Evolutionary conservation across 1,284 basidiomycete species (phyloP), one percentile per base, ranked within the genome.

Genomic region (Xerocomus nothofagi): DNA sequence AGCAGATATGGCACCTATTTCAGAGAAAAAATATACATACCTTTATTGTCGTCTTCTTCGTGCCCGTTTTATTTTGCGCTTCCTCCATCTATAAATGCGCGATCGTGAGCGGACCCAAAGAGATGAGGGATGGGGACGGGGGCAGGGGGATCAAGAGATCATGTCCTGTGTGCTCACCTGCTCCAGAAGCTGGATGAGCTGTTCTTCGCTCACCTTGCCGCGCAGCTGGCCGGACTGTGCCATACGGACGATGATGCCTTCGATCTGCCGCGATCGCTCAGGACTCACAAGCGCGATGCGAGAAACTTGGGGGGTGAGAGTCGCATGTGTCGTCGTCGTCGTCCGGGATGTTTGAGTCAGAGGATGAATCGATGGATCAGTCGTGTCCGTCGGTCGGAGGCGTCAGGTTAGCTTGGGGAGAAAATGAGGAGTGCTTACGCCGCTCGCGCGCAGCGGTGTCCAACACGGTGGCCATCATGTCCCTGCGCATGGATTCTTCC

Each of bases 211-310:
- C 37, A 99, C 88, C 47, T 88, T 79, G 11, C 89, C 88, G 47
- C 88, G 79, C 40, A 98, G 73, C 69, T 98, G 94, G n/a, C 95
- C 94, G 2, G 82, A 79, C 70, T 95, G 92, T 7, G 90, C 94
- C 92, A 98, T 95, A 36, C 91, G 81, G 31, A 94, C 66, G 37
- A 99, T 75, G 49, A 97, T 82, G 12, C 78, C 79, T 70, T 97
- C 91, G 57, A 98, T 93, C 67, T 94, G 86, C 49, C 80, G 76
- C 6, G 93, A 90, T 65, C 94, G 80, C 50, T 91, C 84, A 0
- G 93, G 91, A 62, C 93, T 91, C 53, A 98, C 96, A 29, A 99
- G 82, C 3, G 89, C 82, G 66, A 99, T 98, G 39, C 96, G 84
- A 4, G 94, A 91, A 54, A 93, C 90, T 93, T 61, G 15, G 18